Base-by-base conservation (phyloP, 2,329 filamentous ascomycete genomes). In the Epichloe baconii region DNA sequence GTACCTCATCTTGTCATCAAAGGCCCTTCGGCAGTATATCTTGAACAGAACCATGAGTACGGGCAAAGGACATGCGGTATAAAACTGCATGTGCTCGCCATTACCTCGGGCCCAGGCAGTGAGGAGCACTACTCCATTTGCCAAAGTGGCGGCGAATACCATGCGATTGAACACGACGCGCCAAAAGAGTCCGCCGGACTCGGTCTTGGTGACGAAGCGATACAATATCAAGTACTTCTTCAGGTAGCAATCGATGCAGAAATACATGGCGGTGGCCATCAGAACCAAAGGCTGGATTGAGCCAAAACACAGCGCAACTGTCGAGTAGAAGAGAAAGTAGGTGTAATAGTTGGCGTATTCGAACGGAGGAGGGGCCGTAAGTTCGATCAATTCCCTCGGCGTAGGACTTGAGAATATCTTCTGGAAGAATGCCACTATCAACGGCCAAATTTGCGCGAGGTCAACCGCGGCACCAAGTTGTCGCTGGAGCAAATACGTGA, bases 341-440 rank as follows among this genome's bases (percentile, higher is more conserved):
- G 96, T 97, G 77, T 96, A 98, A 70, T 97, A 97, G 59, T 82
- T 88, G 53, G 93, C 88, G 62, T 96, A 97, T 59, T 97, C 90
- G 65, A 98, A 96, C 0, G 87, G 75, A 2, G 88, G 90, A 1
- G 93, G 93, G 3, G 93, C 93, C 0, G 90, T 95, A 62, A 93
- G 79, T 66, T 95, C 88, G 58, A 97, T 97, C 58, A 93, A 74
- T 65, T 95, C 85, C 58, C 93, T 79, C 5, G 93, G 93, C 2
- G 93, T 97, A 3, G 91, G 91, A 54, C 81, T 85, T 26, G 87
- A 78, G 61, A 96, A 93, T 51, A 84, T 91, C 63, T 88, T 84
- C 55, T 84, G 79, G 65, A 93, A 86, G 62, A 88, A 95, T 54
- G 87, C 85, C 75, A 84, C 86, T n/a, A 85, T 73, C 49, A 98